Evolutionary conservation across 768 basidiomycete species (phyloP).

Genomic region (Lactarius hatsudake): DNA sequence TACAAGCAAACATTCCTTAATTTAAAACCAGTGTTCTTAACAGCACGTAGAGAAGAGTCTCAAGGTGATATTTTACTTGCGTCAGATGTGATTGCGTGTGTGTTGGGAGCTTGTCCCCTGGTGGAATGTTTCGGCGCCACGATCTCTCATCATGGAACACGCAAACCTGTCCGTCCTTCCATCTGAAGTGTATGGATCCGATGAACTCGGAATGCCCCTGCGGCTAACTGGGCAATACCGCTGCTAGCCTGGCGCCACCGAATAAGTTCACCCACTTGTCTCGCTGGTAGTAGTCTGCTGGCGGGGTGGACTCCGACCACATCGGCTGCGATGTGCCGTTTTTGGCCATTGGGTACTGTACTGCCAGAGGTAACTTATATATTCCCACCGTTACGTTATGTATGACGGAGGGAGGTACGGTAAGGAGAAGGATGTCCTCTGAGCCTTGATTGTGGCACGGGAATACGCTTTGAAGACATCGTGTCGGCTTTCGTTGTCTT

Average conservation of each 20-base stretch:
- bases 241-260: not conserved
- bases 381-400: not conserved
- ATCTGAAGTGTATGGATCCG: not conserved
- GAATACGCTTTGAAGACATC: not conserved
- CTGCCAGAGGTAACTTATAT: not conserved
- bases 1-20: not conserved
- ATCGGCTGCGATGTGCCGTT: not conserved
- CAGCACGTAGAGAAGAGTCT: conserved; percentile 3
- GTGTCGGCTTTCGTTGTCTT: not conserved
- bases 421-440: not conserved
- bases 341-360: not conserved
- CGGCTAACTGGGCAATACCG: not conserved
- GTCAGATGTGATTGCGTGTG: not conserved
- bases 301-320: not conserved
- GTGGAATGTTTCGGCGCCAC: not conserved
- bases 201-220: not conserved
- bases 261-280: not conserved
- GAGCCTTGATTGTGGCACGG: too few species aligned
- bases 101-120: not conserved
- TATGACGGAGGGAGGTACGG: not conserved
- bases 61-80: not conserved
- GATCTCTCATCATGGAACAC: not conserved
- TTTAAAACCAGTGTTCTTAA: conserved; percentile 7
- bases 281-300: not conserved
- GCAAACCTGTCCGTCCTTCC: not conserved